Base-by-base conservation (phyloP, 2,329 filamentous ascomycete species). In the Cercospora berteroae region DNA sequence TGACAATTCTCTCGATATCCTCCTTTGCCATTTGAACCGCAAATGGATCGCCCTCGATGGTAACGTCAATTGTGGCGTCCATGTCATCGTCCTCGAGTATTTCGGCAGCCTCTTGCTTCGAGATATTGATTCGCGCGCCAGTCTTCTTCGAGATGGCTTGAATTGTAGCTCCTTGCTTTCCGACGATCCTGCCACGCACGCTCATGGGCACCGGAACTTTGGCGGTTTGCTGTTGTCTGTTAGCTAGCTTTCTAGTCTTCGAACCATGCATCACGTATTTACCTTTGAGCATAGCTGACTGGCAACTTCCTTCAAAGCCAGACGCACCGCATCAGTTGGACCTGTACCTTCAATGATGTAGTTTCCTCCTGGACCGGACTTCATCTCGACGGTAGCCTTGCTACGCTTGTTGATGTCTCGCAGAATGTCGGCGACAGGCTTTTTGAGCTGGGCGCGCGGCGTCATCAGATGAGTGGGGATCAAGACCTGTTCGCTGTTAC, bases 371-470 rank as follows among this genome's bases (percentile, higher is more conserved):
- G 89, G 86, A n/a, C 89, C 88, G 67, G 87, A 86, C 67, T 87
- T 87, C 85, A 94, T 90, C 73, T 90, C 89, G 72, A 99, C 88
- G 73, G 88, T 92, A 67, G 94, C 93, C 78, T 94, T 93, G 68
- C 92, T 96, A 77, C 90, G 92, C 81, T 90, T 92, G 82, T 96
- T 97, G 81, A 98, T 92, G 72, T 97, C 93, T 78, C 92, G 91
- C 76, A 97, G 83, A 71, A 95, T 89, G 72, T 98, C 94, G 33
- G 88, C 84, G 61, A 97, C 85, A 7, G 94, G 92, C 73, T 92
- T 92, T 84, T 91, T 96, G 75, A 97, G 83, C 78, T 96, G 89
- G 67, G 83, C 84, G 52, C 90, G 88, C 18, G 92, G 89, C 57
- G 92, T 86, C 77, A 98, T 87, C 77, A 95, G 90, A 56, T 89